A percentile compares a stretch with the other conserved stretches of the same genome.
phyloP scores from a whole-genome alignment of 108 stramenopile genomes.

The Cyclotella choctawhatcheeana region DNA sequence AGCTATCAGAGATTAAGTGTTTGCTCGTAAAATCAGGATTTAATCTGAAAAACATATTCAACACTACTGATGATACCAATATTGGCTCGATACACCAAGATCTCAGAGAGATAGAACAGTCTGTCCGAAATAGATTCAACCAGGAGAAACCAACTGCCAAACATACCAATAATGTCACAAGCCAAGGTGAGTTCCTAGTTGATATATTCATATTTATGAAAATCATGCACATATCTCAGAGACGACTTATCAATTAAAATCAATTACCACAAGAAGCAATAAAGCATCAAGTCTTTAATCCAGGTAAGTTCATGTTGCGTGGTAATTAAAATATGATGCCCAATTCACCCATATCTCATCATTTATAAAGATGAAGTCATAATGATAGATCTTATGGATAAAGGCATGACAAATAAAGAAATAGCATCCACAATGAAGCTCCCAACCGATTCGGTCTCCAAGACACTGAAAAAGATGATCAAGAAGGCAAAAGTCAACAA shows the following conservation, averaged over 20 bases:
- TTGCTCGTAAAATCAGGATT: conserved; percentile 43
- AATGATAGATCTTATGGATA: conserved; percentile 61
- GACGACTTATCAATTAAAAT: too few relatives aligned
- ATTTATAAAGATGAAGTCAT: conserved; percentile 48
- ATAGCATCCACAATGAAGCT: conserved; percentile 58
- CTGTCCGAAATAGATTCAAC: conserved; percentile 4
- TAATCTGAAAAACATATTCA: conserved; percentile 15
- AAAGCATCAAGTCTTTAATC: not conserved
- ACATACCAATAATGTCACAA: not conserved
- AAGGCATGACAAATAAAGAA: conserved; percentile 73
- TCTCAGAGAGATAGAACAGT: conserved; percentile 32
- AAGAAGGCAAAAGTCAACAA: conserved; percentile 67
- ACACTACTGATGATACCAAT: not conserved
- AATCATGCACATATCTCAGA: too few relatives aligned
- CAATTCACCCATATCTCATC: not conserved
- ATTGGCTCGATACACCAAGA: conserved; percentile 23
- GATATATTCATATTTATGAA: too few relatives aligned
- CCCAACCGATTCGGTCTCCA: conserved; percentile 54
- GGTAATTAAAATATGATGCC: not conserved
- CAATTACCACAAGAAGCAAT: not conserved
- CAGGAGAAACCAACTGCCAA: conserved; percentile 6
- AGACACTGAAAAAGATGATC: conserved; percentile 68
- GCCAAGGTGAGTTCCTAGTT: not conserved
- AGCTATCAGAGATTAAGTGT: conserved; percentile 53
- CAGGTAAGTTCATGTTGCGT: not conserved